phyloP scores from a whole-genome alignment of 139 green algal genomes.

The Tetraselmis chui region DNA sequence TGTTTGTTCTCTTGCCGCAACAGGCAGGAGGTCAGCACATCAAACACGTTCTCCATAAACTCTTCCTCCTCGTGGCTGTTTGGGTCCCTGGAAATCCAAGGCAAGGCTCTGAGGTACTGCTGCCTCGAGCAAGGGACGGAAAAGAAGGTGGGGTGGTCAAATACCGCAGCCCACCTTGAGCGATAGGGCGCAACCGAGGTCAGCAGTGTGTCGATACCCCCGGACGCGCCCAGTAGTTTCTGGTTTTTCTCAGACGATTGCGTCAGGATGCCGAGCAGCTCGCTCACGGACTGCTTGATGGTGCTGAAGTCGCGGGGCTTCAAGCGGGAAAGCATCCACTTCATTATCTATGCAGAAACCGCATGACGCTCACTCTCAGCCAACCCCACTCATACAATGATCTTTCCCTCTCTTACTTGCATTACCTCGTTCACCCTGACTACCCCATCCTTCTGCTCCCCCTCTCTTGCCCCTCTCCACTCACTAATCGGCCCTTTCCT shows the following conservation, averaged over 20 bases:
- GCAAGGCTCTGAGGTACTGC: background rate
- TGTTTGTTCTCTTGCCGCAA: slow-evolving; percentile 53
- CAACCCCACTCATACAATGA: no score
- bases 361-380: no score
- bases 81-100: slow-evolving; percentile 25
- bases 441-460: no score
- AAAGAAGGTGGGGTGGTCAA: no score
- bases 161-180: background rate
- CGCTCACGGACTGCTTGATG: slow-evolving; percentile 78
- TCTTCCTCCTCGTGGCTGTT: slow-evolving; percentile 62
- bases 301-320: slow-evolving; percentile 58
- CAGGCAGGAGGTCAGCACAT: slow-evolving; percentile 72
- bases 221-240: slow-evolving; percentile 43
- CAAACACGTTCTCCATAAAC: slow-evolving; percentile 85
- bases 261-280: slow-evolving; percentile 86
- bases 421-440: no score
- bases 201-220: slow-evolving; percentile 77
- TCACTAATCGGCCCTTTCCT: no score
- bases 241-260: slow-evolving; percentile 66
- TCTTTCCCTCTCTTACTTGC: no score
- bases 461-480: no score
- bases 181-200: slow-evolving; percentile 56
- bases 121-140: background rate
- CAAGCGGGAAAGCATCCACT: slow-evolving; percentile 81
- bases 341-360: slow-evolving; percentile 52